Percentiles rank a stretch among this genome's conserved stretches.
Conservation (phyloP, 495 filamentous ascomycete species). For the Emericellopsis terricola region DNA sequence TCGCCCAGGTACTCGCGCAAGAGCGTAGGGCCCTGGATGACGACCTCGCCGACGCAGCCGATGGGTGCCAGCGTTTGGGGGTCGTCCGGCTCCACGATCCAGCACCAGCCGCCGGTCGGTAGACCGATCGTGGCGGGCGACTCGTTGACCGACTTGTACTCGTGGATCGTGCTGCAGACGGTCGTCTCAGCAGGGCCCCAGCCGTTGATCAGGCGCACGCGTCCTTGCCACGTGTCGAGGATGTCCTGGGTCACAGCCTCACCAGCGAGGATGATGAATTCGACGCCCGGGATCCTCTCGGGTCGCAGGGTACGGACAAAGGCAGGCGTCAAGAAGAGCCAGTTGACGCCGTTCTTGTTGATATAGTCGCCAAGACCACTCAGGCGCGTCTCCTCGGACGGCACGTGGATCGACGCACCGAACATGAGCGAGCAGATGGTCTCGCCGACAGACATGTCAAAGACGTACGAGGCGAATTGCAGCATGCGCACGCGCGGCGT, state of each 20-base stretch:
- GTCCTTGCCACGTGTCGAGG: too few relatives aligned
- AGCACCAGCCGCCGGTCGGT: constrained; percentile 22
- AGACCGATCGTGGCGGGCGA: constrained; percentile 15
- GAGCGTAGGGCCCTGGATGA: constrained; percentile 27
- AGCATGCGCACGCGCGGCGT: constrained; percentile 6
- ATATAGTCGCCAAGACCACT: constrained; percentile 14
- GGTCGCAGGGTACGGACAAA: constrained; percentile 18
- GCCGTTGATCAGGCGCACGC: constrained; percentile 22
- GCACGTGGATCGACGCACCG: constrained; percentile 7
- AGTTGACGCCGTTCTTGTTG: constrained; percentile 9
- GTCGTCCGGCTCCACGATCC: constrained; percentile 28
- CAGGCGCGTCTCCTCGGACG: constrained; percentile 4
- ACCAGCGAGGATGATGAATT: constrained; percentile 20
- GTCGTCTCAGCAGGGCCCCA: too few relatives aligned
- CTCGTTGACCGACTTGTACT: constrained; percentile 6
- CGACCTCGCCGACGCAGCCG: constrained; percentile 26
- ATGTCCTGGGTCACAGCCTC: constrained; percentile 6
- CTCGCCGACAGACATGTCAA: constrained; percentile 1
- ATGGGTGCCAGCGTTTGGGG: constrained; percentile 25
- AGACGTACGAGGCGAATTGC: constrained; percentile 1
- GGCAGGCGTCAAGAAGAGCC: constrained; percentile 23
- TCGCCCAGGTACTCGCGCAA: constrained; percentile 7
- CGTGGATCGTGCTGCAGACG: constrained; percentile 20
- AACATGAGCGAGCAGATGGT: not conserved
- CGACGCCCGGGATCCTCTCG: constrained; percentile 16